Percentiles rank a stretch among this genome's conserved stretches.
These are phyloP conservation scores for Pleurotus giganteus DNA, from an alignment of 768 basidiomycete species.

Conservation along the genomic window DNA sequence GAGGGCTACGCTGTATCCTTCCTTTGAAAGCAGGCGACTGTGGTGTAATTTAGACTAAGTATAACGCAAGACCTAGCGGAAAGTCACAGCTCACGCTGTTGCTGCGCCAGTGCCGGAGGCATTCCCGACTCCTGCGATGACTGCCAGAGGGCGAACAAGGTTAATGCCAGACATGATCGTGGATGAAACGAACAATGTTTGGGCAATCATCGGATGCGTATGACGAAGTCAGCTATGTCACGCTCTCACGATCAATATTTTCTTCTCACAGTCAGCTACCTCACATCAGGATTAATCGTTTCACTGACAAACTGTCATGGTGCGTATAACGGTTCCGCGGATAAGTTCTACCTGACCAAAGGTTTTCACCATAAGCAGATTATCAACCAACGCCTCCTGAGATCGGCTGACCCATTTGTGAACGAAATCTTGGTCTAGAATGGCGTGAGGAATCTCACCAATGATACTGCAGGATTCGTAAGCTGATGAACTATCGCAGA, in stretches of 20 bases:
- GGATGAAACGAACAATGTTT: too few relatives aligned
- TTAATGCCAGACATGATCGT: not conserved
- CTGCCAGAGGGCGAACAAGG: conserved; percentile 9
- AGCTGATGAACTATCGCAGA: too few relatives aligned
- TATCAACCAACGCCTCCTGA: too few relatives aligned
- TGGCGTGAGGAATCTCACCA: too few relatives aligned
- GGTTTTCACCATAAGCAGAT: too few relatives aligned
- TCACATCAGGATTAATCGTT: too few relatives aligned
- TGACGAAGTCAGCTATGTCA: not conserved
- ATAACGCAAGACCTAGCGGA: conserved; percentile 4
- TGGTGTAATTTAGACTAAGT: not conserved
- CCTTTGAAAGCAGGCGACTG: conserved; percentile 58
- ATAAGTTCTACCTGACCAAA: too few relatives aligned
- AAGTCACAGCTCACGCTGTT: conserved; percentile 43
- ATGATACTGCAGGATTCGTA: too few relatives aligned
- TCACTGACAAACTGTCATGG: too few relatives aligned
- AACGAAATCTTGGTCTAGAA: too few relatives aligned
- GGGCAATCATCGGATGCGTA: not conserved
- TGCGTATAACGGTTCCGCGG: too few relatives aligned
- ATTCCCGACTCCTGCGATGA: conserved; percentile 40
- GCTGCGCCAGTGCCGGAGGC: conserved; percentile 56
- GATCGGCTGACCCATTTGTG: too few relatives aligned
- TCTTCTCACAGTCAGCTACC: not conserved
- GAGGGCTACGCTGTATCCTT: conserved; percentile 67
- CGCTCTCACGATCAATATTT: not conserved